phyloP scores from a whole-genome alignment of 2,329 filamentous ascomycete genomes.

The Trichoderma sp. region DNA sequence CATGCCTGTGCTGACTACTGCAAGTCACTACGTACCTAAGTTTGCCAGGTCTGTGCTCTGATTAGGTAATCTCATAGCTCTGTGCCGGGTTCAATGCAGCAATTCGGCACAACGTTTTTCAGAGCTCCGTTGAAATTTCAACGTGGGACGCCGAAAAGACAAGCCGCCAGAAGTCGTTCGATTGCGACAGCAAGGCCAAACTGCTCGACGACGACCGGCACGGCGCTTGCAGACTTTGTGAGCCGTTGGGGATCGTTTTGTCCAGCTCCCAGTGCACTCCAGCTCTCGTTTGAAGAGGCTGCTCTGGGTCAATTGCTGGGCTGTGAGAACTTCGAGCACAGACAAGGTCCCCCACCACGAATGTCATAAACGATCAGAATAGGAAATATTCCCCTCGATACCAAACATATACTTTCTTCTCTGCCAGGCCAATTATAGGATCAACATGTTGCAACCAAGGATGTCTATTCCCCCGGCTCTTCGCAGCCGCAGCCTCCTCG shows the following conservation, averaged over 20 bases:
- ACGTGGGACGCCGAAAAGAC: conserved; percentile 15
- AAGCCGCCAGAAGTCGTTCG: background rate
- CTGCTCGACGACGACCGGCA: conserved; percentile 2
- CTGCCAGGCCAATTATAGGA: background rate
- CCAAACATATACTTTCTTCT: background rate
- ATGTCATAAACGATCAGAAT: background rate
- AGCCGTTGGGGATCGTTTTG: background rate
- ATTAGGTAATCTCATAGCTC: background rate
- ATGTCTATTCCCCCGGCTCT: conserved; percentile 34
- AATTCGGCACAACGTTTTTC: conserved; percentile 31
- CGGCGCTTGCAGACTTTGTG: conserved; percentile 2
- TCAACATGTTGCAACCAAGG: conserved; percentile 36
- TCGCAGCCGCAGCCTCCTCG: conserved; percentile 33
- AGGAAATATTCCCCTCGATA: background rate
- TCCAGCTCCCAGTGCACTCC: background rate
- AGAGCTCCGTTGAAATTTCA: conserved; percentile 32
- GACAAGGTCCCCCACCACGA: conserved; percentile 6
- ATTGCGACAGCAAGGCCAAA: background rate
- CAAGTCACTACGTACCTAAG: no score
- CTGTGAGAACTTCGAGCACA: background rate
- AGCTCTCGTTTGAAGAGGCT: background rate
- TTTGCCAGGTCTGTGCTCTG: background rate
- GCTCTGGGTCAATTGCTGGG: conserved; percentile 17
- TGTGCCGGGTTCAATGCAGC: background rate
- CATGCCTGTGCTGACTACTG: background rate